phyloP scores from a whole-genome alignment of 352 stramenopile species.

The Vaucheria bursata region DNA sequence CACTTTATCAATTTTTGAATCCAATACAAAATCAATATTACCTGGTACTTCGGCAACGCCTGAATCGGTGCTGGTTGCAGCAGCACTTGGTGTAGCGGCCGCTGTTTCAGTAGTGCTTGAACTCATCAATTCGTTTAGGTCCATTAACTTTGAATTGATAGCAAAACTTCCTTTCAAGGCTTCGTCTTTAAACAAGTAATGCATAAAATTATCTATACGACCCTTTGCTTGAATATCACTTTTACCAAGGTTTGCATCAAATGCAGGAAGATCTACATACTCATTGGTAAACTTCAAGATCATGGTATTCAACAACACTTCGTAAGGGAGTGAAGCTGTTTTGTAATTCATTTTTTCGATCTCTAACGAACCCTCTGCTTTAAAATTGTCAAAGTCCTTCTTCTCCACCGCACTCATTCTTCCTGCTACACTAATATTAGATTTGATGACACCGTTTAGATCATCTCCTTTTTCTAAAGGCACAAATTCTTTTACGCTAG shows the following conservation, averaged over 20 bases:
- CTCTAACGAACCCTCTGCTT: neutral
- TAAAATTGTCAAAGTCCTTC: neutral
- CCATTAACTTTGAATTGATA: neutral
- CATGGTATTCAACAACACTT: neutral
- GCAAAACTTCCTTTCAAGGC: neutral
- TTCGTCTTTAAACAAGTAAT: neutral
- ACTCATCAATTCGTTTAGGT: neutral
- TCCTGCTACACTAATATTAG: neutral
- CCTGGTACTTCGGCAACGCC: neutral
- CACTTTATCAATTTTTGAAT: neutral
- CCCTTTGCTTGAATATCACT: neutral
- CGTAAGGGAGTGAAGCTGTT: neutral
- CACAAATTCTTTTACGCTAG: neutral
- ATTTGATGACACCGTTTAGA: neutral
- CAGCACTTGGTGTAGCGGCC: neutral
- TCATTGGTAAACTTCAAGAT: neutral
- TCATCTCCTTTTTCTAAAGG: neutral
- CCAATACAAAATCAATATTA: neutral
- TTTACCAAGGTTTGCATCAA: neutral
- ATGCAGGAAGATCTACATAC: neutral
- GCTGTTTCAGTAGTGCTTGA: neutral
- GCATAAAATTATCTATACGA: neutral
- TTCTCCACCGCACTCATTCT: neutral
- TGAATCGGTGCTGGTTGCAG: neutral
- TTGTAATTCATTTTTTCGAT: neutral